Conservation (phyloP, 495 filamentous ascomycete genomes). For the Glonium stellatum region DNA sequence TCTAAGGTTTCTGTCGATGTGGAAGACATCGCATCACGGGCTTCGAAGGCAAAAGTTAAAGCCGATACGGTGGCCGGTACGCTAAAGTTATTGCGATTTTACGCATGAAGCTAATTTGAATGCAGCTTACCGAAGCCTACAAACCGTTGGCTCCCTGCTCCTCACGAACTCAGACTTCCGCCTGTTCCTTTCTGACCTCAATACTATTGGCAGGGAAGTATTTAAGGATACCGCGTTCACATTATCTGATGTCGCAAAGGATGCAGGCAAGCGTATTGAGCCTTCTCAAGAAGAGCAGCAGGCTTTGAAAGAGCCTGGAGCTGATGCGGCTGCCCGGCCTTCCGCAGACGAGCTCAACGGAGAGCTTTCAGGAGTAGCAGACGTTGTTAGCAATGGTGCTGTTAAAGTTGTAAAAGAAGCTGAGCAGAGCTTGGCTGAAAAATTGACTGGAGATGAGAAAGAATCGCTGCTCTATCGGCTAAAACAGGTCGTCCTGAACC, state of each 20-base stretch:
- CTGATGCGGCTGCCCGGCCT: conserved; percentile 46
- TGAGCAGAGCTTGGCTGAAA: conserved; percentile 57
- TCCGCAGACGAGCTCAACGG: conserved; percentile 54
- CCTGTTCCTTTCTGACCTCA: conserved; percentile 75
- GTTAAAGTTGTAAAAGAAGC: conserved; percentile 60
- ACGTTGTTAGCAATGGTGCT: conserved; percentile 57
- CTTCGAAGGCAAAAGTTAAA: conserved; percentile 56
- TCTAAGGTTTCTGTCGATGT: conserved; percentile 64
- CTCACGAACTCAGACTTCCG: conserved; percentile 88
- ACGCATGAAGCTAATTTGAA: conserved; percentile 3
- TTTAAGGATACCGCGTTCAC: conserved; percentile 81
- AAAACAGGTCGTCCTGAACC: conserved; percentile 65
- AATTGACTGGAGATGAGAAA: conserved; percentile 61
- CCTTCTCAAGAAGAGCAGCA: conserved; percentile 57
- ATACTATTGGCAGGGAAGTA: conserved; percentile 71
- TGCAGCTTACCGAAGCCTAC: conserved; percentile 72
- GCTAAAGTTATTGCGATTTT: conserved; percentile 7
- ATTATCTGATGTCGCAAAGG: conserved; percentile 61
- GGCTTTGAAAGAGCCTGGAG: conserved; percentile 49
- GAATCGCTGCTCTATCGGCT: conserved; percentile 67
- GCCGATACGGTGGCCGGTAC: conserved; percentile 74
- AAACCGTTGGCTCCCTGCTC: conserved; percentile 74
- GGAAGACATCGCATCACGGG: conserved; percentile 55
- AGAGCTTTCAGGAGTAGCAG: conserved; percentile 56
- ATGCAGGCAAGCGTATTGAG: conserved; percentile 63